phyloP scores from a whole-genome alignment of 371 early-diverging fungal genomes.

The Mortierella sp. region DNA sequence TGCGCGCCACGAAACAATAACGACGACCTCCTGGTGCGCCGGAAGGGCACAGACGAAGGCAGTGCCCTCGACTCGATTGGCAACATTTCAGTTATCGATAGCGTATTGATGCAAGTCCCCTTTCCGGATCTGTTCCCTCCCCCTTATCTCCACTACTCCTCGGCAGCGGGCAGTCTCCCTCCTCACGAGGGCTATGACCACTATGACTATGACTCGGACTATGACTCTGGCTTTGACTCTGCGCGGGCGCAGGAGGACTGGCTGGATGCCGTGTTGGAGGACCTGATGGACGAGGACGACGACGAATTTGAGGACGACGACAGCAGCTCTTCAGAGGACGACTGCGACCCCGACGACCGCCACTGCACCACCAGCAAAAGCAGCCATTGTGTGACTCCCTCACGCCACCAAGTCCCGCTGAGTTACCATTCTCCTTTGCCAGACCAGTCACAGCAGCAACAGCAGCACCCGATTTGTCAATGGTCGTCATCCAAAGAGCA shows the following conservation, averaged over 20 bases:
- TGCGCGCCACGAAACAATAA: too few relatives aligned
- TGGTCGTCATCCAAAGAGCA: background rate
- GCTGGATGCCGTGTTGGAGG: constrained; percentile 46
- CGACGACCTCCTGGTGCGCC: too few relatives aligned
- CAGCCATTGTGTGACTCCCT: constrained; percentile 1
- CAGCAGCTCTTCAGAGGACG: background rate
- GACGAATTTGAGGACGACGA: constrained; percentile 28
- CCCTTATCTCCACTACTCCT: too few relatives aligned
- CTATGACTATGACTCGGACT: constrained; percentile 7
- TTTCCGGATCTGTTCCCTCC: too few relatives aligned
- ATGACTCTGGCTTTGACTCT: background rate
- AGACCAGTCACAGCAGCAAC: background rate
- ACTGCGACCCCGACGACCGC: constrained; percentile 2
- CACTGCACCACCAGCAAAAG: background rate
- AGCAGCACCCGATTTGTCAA: constrained; percentile 1
- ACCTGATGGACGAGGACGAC: constrained; percentile 47
- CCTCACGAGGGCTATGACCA: constrained; percentile 21
- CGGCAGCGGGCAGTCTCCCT: background rate
- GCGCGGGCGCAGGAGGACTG: constrained; percentile 44
- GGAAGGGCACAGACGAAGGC: too few relatives aligned
- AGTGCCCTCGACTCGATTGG: too few relatives aligned
- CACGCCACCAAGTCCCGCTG: constrained; percentile 1
- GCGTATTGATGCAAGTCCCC: too few relatives aligned
- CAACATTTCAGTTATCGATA: too few relatives aligned
- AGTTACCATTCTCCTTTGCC: constrained; percentile 5